Base-by-base conservation (phyloP, 2,329 filamentous ascomycete genomes). In the Leptographium lundbergii region DNA sequence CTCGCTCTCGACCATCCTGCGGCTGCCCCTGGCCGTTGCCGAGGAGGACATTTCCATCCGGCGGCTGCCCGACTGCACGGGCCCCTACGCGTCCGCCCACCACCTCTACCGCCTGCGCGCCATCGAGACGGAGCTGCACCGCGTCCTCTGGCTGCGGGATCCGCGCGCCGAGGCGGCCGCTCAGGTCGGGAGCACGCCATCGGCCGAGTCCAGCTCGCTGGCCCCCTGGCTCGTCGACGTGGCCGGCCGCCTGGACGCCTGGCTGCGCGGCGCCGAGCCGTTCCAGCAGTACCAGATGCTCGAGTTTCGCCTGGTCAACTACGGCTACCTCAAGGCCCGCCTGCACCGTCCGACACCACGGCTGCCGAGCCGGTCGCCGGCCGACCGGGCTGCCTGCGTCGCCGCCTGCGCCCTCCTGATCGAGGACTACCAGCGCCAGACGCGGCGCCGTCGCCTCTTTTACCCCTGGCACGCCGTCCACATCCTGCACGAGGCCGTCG, bases 111-210 rank as follows among this genome's bases (percentile, higher is more conserved):
- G 54, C 24, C 39, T 56, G 39, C 54, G 54, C 39, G 54, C 39
- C 39, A 24, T 52, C 32, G 56, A 57, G 56, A 29, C 47, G 13
- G 56, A 57, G 24, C 17, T 57, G n/a, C 47, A 57, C 22, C 56
- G 56, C 32, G 56, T 57, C 3, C 27, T 57, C n/a, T 57, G 56
- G 56, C 56, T 57, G 56, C 56, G 22, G 32, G 29, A 57, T 22
- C 19, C n/a, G 4, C n/a, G 6, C 14, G 42, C 45, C 54, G 54
- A 56, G 36, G n/a, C 53, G 1, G 11, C 24, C 10, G 19, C 17
- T 22, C 2, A 6, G 19, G 19, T 6, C 45, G 11, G 19, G 2
- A 24, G 19, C 19, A 22, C 45, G 19, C 29, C 48, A 7, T 17
- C n/a, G n/a, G n/a, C n/a, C n/a, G n/a, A n/a, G n/a, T n/a, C 51